Evolutionary conservation across 768 basidiomycete species (phyloP), one percentile per base, ranked within the genome.

Genomic region (Auriscalpium orientale): DNA sequence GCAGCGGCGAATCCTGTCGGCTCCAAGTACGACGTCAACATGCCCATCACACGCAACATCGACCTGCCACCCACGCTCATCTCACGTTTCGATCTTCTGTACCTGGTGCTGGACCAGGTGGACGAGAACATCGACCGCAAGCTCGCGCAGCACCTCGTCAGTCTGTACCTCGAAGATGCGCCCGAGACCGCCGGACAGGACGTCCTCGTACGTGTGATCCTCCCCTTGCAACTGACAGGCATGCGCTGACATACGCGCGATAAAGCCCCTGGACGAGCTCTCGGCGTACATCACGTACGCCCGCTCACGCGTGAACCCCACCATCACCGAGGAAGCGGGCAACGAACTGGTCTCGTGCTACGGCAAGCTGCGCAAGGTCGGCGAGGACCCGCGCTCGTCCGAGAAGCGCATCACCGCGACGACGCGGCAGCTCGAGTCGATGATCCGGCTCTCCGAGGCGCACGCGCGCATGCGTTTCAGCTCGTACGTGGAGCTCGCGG

Each of bases 361-460:
- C 71, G 94, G 97, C 56, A 88, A 91, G 60, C 89, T 99, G 79
- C 89, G 97, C 51, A 89, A 89, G 65, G 85, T 91, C 65, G 95
- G 95, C 20, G 79, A 87, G 54, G 95, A 98, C 67, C 86, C 92
- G 1, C 85, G 92, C 16, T 81, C 83, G 1, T 82, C 81, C 57
- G 95, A 98, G 70, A 91, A 91, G 67, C 85, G 95, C 12, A 99
- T 99, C 70, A 99, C 97, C 0, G 97, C 97, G 0, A 98, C 97
- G 35, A 98, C 97, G 0, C 83, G 97, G 49, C 95, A 99, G 70
- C 82, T 99, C 15, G 97, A 99, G 71, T 89, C 87, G 63, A 91
- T 99, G 84, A 97, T 99, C 65, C 88, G 95, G 6, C 82, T 99
- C 28, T 87, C 89, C 0, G 97, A 99, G 71, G 97, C 89, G 0